These are phyloP conservation scores for Massospora cicadina DNA, from an alignment of 371 early-diverging fungal species.

Conservation along the genomic window DNA sequence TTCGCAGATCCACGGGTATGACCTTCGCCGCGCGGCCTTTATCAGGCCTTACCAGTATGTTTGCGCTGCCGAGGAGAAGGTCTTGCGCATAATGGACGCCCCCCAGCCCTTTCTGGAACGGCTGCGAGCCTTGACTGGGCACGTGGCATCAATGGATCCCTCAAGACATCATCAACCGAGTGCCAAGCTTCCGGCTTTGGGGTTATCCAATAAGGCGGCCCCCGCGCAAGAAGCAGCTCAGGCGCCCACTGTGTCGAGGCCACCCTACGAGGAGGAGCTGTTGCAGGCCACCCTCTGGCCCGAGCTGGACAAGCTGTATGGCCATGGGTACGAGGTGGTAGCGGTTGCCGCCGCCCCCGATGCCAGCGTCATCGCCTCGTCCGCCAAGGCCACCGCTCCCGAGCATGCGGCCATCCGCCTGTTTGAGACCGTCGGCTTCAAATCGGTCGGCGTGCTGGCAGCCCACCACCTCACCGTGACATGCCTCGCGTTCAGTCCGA, in stretches of 20 bases:
- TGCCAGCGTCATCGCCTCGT: conserved; percentile 56
- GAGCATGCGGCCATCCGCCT: conserved; percentile 64
- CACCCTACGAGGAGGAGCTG: conserved; percentile 63
- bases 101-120: conserved; percentile 59
- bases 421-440: conserved; percentile 52
- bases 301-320: conserved; percentile 86
- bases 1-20: conserved; percentile 94
- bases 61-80: conserved; percentile 89
- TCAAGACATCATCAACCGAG: conserved; percentile 45
- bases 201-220: conserved; percentile 89
- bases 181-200: conserved; percentile 78
- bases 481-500: conserved; percentile 51
- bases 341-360: conserved; percentile 50
- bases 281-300: conserved; percentile 91
- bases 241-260: conserved; percentile 16
- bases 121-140: conserved; percentile 24
- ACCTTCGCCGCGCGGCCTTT: conserved; percentile 70
- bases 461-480: conserved; percentile 82
- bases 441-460: conserved; percentile 36
- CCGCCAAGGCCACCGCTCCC: conserved; percentile 57
- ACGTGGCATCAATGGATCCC: neutral
- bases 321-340: conserved; percentile 82
- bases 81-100: conserved; percentile 74
- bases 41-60: conserved; percentile 55
- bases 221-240: conserved; percentile 18